phyloP scores from a whole-genome alignment of 768 basidiomycete species.

The Xerocomellus chrysenteron region DNA sequence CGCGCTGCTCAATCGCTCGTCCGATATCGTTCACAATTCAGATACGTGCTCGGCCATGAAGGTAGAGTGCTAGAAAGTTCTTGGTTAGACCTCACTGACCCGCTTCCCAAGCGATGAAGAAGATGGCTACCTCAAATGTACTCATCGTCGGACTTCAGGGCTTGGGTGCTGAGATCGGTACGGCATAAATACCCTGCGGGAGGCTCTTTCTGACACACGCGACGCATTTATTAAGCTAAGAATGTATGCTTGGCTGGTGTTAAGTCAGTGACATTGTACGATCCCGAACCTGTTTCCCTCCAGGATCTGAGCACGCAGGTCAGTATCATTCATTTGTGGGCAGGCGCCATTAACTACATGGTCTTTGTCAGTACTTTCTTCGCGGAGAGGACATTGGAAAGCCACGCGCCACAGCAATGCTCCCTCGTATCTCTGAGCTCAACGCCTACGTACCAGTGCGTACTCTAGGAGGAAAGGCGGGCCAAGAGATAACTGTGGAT shows the following conservation, averaged over 20 bases:
- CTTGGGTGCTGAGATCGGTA: slow-evolving; percentile 94
- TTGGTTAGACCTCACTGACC: slow-evolving; percentile 16
- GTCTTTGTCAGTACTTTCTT: slow-evolving; percentile 78
- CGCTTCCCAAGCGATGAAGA: slow-evolving; percentile 87
- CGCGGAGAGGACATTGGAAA: slow-evolving; percentile 85
- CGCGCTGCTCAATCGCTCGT: slow-evolving; percentile 13
- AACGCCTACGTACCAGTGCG: slow-evolving; percentile 96
- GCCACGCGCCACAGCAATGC: slow-evolving; percentile 80
- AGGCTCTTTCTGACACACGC: slow-evolving; percentile 7
- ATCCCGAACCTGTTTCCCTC: slow-evolving; percentile 85
- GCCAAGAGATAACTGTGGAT: slow-evolving; percentile 77
- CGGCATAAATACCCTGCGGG: slow-evolving; percentile 11
- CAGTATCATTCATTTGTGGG: slow-evolving; percentile 23
- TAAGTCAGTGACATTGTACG: slow-evolving; percentile 94
- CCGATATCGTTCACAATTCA: slow-evolving; percentile 32
- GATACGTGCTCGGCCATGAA: slow-evolving; percentile 96
- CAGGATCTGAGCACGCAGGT: slow-evolving; percentile 94
- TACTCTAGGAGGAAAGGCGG: slow-evolving; percentile 73
- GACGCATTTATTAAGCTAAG: slow-evolving; percentile 57
- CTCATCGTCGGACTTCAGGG: slow-evolving; percentile 91
- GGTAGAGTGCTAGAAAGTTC: slow-evolving; percentile 44
- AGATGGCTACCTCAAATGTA: slow-evolving; percentile 95
- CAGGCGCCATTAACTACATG: slow-evolving; percentile 7
- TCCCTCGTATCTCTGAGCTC: slow-evolving; percentile 88
- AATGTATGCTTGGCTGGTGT: slow-evolving; percentile 94